Evolutionary conservation across 495 filamentous ascomycete genomes (phyloP).

Genomic region (Podospora australis): DNA sequence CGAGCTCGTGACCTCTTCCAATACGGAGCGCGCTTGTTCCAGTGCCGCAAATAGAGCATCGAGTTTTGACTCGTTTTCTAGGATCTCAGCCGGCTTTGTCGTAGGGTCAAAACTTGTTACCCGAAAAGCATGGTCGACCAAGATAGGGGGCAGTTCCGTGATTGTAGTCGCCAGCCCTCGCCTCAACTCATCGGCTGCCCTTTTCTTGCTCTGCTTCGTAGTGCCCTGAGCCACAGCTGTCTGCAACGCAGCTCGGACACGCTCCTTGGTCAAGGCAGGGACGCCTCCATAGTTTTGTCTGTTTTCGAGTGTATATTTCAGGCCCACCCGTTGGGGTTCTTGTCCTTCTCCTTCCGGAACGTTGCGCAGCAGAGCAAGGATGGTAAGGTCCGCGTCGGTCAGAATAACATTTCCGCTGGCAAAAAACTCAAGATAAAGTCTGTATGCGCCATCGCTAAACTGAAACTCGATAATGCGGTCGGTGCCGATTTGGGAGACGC

Average conservation of each 20-base stretch:
- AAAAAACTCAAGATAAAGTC: slow-evolving; percentile 91
- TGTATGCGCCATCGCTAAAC: slow-evolving; percentile 85
- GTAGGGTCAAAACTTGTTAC: slow-evolving; percentile 59
- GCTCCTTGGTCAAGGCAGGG: slow-evolving; percentile 63
- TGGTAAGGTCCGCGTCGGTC: slow-evolving; percentile 71
- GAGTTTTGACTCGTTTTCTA: slow-evolving; percentile 58
- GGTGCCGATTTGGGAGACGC: slow-evolving; percentile 78
- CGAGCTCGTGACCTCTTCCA: slow-evolving; percentile 53
- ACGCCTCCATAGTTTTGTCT: slow-evolving; percentile 76
- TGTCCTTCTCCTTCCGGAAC: slow-evolving; percentile 67
- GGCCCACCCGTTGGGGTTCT: slow-evolving; percentile 68
- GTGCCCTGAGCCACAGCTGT: slow-evolving; percentile 46
- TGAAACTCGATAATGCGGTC: slow-evolving; percentile 88
- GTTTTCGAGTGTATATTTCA: slow-evolving; percentile 71
- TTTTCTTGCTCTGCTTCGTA: slow-evolving; percentile 70
- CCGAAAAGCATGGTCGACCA: slow-evolving; percentile 80
- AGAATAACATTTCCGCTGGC: slow-evolving; percentile 87
- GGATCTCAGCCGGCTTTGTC: slow-evolving; percentile 57
- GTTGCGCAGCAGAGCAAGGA: slow-evolving; percentile 72
- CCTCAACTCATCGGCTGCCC: slow-evolving; percentile 63
- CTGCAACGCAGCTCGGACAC: slow-evolving; percentile 62
- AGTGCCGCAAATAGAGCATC: slow-evolving; percentile 58
- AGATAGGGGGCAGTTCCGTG: slow-evolving; percentile 75
- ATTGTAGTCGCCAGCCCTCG: slow-evolving; percentile 76
- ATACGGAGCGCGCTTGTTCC: slow-evolving; percentile 56